Evolutionary conservation across 148 eudicot species (phyloP).

Genomic region (Amaranthus palmeri): DNA sequence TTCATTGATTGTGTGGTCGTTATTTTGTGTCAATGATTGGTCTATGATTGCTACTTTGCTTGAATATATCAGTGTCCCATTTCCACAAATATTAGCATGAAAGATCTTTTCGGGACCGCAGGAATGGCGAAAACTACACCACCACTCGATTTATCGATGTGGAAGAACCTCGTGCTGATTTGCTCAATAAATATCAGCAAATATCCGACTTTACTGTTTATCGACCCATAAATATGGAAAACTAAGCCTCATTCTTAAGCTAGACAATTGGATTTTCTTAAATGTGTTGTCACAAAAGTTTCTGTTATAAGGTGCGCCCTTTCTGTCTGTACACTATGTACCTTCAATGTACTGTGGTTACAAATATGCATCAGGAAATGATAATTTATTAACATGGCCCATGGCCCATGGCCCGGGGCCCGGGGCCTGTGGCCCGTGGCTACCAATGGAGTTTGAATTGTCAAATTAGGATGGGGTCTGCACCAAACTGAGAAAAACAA

Average conservation of each 20-base stretch:
- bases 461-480: background rate
- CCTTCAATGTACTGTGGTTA: background rate
- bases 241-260: too few relatives aligned
- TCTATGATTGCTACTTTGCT: background rate
- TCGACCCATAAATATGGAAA: too few relatives aligned
- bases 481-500: too few relatives aligned
- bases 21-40: conserved; percentile 4
- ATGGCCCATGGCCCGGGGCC: too few relatives aligned
- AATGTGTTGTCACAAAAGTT: background rate
- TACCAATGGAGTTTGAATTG: background rate
- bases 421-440: background rate
- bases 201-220: background rate
- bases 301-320: background rate
- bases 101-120: background rate
- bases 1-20: background rate
- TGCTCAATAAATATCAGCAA: background rate
- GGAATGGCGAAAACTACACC: background rate
- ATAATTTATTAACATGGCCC: background rate
- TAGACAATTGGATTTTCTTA: background rate
- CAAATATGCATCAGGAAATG: background rate
- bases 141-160: too few relatives aligned
- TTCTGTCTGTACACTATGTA: background rate
- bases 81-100: background rate
- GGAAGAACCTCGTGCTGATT: background rate
- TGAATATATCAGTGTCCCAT: background rate